Percentiles rank a stretch among this genome's conserved stretches.
phyloP scores from a whole-genome alignment of 306 rosid genomes.

The Cucumis cinereus region DNA sequence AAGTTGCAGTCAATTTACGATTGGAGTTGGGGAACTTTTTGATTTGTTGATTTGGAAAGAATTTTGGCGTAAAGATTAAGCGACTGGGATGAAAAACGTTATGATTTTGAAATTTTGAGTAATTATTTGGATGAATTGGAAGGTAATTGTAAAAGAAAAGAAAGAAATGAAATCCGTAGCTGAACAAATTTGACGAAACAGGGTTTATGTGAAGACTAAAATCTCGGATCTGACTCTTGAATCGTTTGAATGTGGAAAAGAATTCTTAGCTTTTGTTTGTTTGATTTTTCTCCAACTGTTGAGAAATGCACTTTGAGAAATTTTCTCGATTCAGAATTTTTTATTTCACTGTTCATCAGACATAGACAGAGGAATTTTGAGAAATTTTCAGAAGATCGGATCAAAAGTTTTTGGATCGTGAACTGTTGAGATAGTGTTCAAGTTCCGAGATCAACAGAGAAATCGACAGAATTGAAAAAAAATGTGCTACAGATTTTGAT shows the following conservation, averaged over 20 bases:
- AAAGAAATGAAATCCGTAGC: not conserved
- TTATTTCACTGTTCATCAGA: not conserved
- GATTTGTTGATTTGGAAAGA: not conserved
- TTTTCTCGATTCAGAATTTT: not conserved
- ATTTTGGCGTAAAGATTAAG: not conserved
- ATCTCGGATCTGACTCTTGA: constrained; percentile 21
- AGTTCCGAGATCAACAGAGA: not conserved
- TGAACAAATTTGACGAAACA: not conserved
- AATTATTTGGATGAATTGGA: not conserved
- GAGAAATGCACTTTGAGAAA: not conserved
- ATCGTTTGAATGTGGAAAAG: not conserved
- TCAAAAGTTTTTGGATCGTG: not conserved
- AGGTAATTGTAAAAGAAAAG: not conserved
- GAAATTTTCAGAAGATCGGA: not conserved
- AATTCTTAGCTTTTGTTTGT: not conserved
- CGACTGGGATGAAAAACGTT: not conserved
- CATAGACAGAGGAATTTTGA: not conserved
- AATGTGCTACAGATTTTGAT: not conserved
- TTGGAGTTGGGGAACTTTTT: not conserved
- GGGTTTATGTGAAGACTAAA: not conserved
- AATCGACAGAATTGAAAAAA: not conserved
- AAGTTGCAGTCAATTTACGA: not conserved
- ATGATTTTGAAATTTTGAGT: not conserved
- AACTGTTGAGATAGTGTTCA: not conserved
- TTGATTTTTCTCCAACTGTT: not conserved